These are phyloP conservation scores for Delitschia confertaspora DNA, from an alignment of 495 filamentous ascomycete genomes.

Conservation along the genomic window DNA sequence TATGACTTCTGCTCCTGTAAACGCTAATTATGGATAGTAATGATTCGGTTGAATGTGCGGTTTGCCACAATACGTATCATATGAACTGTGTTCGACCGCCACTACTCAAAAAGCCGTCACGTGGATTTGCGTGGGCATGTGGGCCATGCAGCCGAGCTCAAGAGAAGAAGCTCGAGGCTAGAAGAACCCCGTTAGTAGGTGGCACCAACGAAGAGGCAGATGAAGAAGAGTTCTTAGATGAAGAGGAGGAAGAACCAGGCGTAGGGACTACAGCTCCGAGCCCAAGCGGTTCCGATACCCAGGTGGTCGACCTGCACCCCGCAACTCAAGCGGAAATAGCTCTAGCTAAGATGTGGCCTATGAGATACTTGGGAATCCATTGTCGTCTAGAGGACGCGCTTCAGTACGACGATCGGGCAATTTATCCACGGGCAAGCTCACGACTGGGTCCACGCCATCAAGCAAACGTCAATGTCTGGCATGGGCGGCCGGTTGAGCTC, in stretches of 20 bases:
- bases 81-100: constrained; percentile 96
- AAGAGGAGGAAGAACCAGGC: constrained; percentile 69
- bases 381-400: constrained; percentile 93
- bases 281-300: constrained; percentile 38
- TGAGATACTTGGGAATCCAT: constrained; percentile 91
- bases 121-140: constrained; percentile 97
- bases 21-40: constrained; percentile 43
- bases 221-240: constrained; percentile 50
- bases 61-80: constrained; percentile 91
- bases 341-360: constrained; percentile 90
- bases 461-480: constrained; percentile 76
- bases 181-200: constrained; percentile 65
- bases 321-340: constrained; percentile 85
- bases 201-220: constrained; percentile 59
- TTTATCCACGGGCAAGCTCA: constrained; percentile 91
- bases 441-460: constrained; percentile 88
- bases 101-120: constrained; percentile 88
- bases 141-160: constrained; percentile 90
- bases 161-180: constrained; percentile 83
- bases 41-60: constrained; percentile 94
- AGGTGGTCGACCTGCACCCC: constrained; percentile 50
- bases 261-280: constrained; percentile 36
- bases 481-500: constrained; percentile 73
- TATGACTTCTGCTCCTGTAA: background rate
- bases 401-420: constrained; percentile 88